phyloP scores from a whole-genome alignment of 176 grass and related monocot species.

The Olyra latifolia region DNA sequence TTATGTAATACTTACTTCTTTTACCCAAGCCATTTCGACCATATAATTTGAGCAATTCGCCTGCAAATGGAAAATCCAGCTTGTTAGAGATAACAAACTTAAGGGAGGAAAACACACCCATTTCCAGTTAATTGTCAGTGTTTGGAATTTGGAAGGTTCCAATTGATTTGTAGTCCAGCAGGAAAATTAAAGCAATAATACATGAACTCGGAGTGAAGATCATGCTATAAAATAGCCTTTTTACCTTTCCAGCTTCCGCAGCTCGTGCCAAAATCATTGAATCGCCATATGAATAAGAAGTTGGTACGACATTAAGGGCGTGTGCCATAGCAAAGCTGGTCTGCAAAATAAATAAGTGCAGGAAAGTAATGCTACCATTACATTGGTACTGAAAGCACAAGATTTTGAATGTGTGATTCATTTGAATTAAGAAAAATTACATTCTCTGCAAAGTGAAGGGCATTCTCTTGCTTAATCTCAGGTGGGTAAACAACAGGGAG shows the following conservation, averaged over 20 bases:
- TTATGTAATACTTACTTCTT: conserved; percentile 51
- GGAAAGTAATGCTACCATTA: background rate
- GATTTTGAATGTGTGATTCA: background rate
- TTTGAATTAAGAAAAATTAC: conserved; percentile 42
- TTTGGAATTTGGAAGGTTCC: background rate
- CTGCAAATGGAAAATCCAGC: conserved; percentile 42
- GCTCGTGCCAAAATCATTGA: conserved; percentile 74
- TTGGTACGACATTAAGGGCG: conserved; percentile 78
- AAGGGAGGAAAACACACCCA: background rate
- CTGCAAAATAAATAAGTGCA: conserved; percentile 41
- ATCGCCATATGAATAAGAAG: conserved; percentile 82
- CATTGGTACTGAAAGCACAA: background rate
- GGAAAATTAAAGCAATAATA: background rate
- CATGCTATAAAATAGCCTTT: conserved; percentile 15
- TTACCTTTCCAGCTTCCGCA: conserved; percentile 75
- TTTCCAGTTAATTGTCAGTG: background rate
- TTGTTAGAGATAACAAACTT: conserved; percentile 28
- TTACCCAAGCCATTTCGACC: too few species aligned
- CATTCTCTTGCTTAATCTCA: conserved; percentile 83
- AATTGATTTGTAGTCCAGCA: background rate
- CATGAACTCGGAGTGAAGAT: conserved; percentile 14
- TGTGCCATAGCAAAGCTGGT: conserved; percentile 72
- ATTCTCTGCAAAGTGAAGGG: conserved; percentile 69
- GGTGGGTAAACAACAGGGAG: conserved; percentile 80
- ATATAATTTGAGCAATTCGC: conserved; percentile 71